A percentile compares a stretch with the other conserved stretches of the same genome.
These are phyloP conservation scores for Fusarium nelsonii DNA, from an alignment of 2,329 filamentous ascomycete species.

Conservation along the genomic window DNA sequence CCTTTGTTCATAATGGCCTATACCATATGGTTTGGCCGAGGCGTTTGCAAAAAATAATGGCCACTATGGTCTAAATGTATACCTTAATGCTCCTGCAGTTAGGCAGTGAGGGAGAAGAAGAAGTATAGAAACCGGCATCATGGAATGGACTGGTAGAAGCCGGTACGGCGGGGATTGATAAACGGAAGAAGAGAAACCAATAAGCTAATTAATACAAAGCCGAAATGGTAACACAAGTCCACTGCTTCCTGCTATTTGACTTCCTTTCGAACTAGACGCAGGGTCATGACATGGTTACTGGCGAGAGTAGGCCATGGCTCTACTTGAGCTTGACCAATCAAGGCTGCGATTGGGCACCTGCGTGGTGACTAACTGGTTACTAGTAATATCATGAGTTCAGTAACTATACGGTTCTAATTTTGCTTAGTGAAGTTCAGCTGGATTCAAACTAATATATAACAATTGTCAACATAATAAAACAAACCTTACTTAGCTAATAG, in stretches of 20 bases:
- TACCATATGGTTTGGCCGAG: slow-evolving; percentile 34
- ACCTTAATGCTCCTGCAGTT: slow-evolving; percentile 47
- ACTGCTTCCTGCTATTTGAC: slow-evolving; percentile 29
- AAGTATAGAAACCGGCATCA: slow-evolving; percentile 28
- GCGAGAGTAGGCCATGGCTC: slow-evolving; percentile 27
- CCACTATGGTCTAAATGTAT: slow-evolving; percentile 42
- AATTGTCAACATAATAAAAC: slow-evolving; percentile 29
- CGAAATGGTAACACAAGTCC: slow-evolving; percentile 18
- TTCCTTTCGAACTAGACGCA: not conserved
- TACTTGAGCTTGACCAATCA: slow-evolving; percentile 3
- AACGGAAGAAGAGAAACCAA: slow-evolving; percentile 23
- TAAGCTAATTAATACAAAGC: slow-evolving; percentile 23
- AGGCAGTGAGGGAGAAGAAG: slow-evolving; percentile 42
- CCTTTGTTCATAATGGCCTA: slow-evolving; percentile 37
- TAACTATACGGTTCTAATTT: not conserved
- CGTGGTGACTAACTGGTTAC: not conserved
- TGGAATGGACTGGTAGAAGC: slow-evolving; percentile 29
- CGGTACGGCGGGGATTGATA: slow-evolving; percentile 18
- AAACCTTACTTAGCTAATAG: slow-evolving; percentile 13
- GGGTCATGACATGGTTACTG: slow-evolving; percentile 33
- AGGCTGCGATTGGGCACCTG: not conserved
- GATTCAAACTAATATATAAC: slow-evolving; percentile 5
- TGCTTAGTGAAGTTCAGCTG: not conserved
- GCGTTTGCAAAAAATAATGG: slow-evolving; percentile 44
- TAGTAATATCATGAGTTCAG: not conserved